Base-by-base conservation (phyloP, 805 yeast genomes). In the Metschnikowia henanensis region DNA sequence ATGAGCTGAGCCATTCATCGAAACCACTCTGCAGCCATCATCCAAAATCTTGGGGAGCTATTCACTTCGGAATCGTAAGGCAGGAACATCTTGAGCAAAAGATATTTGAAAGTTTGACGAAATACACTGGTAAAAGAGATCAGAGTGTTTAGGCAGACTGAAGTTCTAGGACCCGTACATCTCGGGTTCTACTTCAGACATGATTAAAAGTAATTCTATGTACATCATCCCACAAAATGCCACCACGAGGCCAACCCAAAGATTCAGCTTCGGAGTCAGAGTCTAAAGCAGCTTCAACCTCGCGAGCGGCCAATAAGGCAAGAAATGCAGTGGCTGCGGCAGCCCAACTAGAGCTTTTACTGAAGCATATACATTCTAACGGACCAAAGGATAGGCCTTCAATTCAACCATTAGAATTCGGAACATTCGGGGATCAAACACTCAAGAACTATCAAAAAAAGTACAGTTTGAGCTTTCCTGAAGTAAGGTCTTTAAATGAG, bases 351-450 rank as follows among this genome's bases (percentile, higher is more conserved):
- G 85, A 83, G 50, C 77, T 75, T 35, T 66, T 83, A 4, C 72
- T 79, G n/a, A 80, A 79, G 47, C 88, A 86, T 60, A 80, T 86
- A 31, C 76, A 84, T 52, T 78, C 86, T 19, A 86, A 86, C 55
- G 91, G 90, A 3, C 91, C 91, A 1, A 68, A 76, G 31, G 83
- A 83, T 51, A 57, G 58, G 25, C 73, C 75, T 0, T 63, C 65
- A 8, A 62, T 69, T 1, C 78, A 81, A 43, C 85, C 90, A 1
- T 56, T 87, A 45, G 94, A 90, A 62, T 89, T 91, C 56, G 79
- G 75, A 32, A 61, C 75, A 1, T 75, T 86, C 46, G 79, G 88
- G 3, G 78, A 78, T 33, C 75, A 70, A 0, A 74, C 81, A n/a
- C 70, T 92, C 38, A 76, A 94, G 43, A 79, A 76, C 41, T 94